These are phyloP conservation scores for Dryas integrifolia DNA, from an alignment of 331 rosid genomes.

Conservation along the genomic window DNA sequence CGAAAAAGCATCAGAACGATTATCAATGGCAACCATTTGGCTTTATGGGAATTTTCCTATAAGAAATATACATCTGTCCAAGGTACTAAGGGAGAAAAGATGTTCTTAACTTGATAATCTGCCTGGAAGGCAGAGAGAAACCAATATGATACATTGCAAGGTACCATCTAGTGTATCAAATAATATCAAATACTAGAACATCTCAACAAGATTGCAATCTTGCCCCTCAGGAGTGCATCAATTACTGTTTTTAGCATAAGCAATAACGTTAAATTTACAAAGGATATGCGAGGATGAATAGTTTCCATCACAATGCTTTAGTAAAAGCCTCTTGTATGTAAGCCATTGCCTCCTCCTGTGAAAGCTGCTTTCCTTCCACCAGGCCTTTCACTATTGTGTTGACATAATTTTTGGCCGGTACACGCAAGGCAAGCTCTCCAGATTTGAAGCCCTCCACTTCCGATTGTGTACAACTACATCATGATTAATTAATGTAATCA, in stretches of 20 bases:
- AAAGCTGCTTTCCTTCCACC: constrained; percentile 66
- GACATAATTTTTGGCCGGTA: constrained; percentile 59
- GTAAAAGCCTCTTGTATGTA: constrained; percentile 53
- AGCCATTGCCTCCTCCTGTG: constrained; percentile 59
- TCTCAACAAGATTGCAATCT: neutral
- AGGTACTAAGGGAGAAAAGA: neutral
- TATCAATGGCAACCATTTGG: neutral
- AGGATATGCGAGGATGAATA: neutral
- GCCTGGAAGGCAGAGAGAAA: neutral
- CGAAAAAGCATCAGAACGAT: neutral
- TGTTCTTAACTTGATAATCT: neutral
- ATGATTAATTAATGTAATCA: neutral
- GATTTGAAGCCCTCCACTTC: constrained; percentile 53
- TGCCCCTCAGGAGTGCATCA: neutral
- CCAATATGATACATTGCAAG: neutral
- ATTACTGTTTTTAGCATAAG: neutral
- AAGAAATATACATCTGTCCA: neutral
- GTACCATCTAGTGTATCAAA: neutral
- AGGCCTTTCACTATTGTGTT: constrained; percentile 56
- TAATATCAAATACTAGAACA: neutral
- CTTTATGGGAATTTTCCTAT: no score
- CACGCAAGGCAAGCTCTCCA: constrained; percentile 49
- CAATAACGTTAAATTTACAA: constrained; percentile 14
- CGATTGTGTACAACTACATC: constrained; percentile 49
- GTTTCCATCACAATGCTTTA: constrained; percentile 42